Base-by-base conservation (phyloP, 1,284 basidiomycete species). In the Sporisorium reilianum region DNA sequence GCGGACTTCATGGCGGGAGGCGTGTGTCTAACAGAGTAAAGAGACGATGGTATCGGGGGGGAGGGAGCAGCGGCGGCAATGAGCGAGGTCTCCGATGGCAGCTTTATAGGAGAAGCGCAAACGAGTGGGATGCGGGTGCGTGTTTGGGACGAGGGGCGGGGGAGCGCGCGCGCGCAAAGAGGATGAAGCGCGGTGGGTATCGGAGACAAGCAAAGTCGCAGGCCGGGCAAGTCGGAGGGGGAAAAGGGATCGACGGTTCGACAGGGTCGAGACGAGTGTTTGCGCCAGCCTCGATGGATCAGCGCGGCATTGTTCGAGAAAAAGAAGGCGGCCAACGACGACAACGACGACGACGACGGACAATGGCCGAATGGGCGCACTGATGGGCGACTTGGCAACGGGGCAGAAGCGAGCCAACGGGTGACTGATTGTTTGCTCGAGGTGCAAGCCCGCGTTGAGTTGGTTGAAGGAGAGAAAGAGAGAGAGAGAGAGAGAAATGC, bases 1-100 rank as follows among this genome's bases (percentile, higher is more conserved):
- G 60, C 20, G 11, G 63, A 59, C 72, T 75, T 75, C 72, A 75
- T 75, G 22, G 25, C 20, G 40, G n/a, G n/a, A n/a, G n/a, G n/a
- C n/a, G n/a, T n/a, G 25, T 28, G 51, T 18, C 18, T 26, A 55
- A 25, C 26, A 12, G n/a, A 7, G 16, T 6, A 11, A 14, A 3
- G 16, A 34, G 34, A 20, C 26, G 46, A 42, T 42, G 32, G 8
- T 22, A 18, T 20, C 32, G 22, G 40, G 32, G 7, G 44, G 41
- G n/a, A n/a, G n/a, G n/a, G n/a, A n/a, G n/a, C n/a, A n/a, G n/a
- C n/a, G 41, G 32, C 16, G 25, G 9, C 18, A 18, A 23, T 38
- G 23, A 9, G n/a, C 20, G 46, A 34, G 0, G 8, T 8, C 16
- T 38, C 36, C 5, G 36, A 28, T 45, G n/a, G n/a, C n/a, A n/a